Base-by-base conservation (phyloP, 2,329 filamentous ascomycete species). In the Colletotrichum costaricense region DNA sequence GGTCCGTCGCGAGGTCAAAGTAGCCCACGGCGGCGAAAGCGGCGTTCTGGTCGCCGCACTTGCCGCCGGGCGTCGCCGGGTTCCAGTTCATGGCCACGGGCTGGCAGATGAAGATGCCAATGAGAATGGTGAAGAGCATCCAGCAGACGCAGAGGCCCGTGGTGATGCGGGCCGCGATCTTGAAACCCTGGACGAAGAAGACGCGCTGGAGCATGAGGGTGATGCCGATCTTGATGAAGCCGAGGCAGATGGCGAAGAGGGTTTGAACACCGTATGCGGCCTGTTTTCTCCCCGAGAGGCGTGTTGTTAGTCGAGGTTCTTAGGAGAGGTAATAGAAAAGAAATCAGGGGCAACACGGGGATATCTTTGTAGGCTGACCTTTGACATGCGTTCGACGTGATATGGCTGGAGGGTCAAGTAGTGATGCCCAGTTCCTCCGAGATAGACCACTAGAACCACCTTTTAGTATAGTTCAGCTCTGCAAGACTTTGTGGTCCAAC, bases 21-120 rank as follows among this genome's bases (percentile, higher is more conserved):
- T 75, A 75, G 12, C 81, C 80, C 14, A 79, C 81, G 57, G 77
- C 63, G 22, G 78, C 74, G 71, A 78, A 82, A 14, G 75, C 78
- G 35, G 77, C 26, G 19, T 77, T 76, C 49, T 80, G 76, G 75
- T 81, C 76, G 12, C 81, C 80, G 71, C 82, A 84, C 3, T 77
- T 72, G 11, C 82, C 81, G 12, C 78, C 79, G 5, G 77, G 77
- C 38, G 80, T 79, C 16, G 74, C 76, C 12, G 75, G 79, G 68
- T 83, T 74, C 81, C 82, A 84, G 57, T 78, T 81, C 63, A 78
- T 80, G 16, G 78, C 76, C 56, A 84, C 77, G 5, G 82, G 82
- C 26, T 71, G 77, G 71, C 82, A 84, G 63, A 83, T 80, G 33
- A 83, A 76, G 69, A 67, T 59, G 19, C 35, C 55, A 4, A 67